Conservation (phyloP, 2,329 filamentous ascomycete species). For the Ophiostoma pallidulum region DNA sequence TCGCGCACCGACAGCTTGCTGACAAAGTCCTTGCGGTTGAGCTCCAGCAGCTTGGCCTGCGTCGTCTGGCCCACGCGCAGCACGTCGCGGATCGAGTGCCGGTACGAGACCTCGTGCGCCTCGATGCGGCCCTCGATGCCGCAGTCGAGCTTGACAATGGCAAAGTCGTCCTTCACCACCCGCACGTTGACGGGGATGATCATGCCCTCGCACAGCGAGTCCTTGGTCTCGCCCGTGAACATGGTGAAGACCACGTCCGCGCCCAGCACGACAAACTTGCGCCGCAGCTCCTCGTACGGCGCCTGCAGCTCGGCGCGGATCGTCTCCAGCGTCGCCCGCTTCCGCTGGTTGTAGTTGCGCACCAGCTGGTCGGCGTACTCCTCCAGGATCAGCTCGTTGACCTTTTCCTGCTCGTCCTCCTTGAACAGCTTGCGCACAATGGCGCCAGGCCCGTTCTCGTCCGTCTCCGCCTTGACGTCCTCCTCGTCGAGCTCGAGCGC, state of each 20-base stretch:
- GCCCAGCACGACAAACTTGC: slow-evolving; percentile 61
- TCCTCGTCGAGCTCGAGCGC: slow-evolving; percentile 94
- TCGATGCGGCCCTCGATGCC: slow-evolving; percentile 86
- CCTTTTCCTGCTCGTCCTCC: slow-evolving; percentile 85
- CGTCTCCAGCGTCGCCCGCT: slow-evolving; percentile 90
- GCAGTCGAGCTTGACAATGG: slow-evolving; percentile 87
- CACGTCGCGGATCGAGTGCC: slow-evolving; percentile 60
- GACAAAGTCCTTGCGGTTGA: slow-evolving; percentile 78
- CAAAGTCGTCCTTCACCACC: slow-evolving; percentile 82
- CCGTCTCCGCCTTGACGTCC: slow-evolving; percentile 88
- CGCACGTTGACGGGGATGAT: slow-evolving; percentile 83
- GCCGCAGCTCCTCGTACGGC: slow-evolving; percentile 88
- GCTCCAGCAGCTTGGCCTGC: slow-evolving; percentile 75
- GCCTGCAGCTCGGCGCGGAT: slow-evolving; percentile 88
- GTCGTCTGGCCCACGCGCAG: slow-evolving; percentile 75
- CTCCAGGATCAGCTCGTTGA: slow-evolving; percentile 92
- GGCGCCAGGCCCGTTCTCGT: slow-evolving; percentile 80
- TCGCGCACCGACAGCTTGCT: slow-evolving; percentile 80
- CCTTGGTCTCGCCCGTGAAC: slow-evolving; percentile 85
- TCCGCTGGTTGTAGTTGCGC: slow-evolving; percentile 84
- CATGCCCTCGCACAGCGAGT: slow-evolving; percentile 81
- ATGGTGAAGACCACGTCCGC: slow-evolving; percentile 87
- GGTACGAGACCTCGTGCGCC: slow-evolving; percentile 68
- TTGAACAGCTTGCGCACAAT: slow-evolving; percentile 93
- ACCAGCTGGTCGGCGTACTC: slow-evolving; percentile 95